Conservation (phyloP, 306 rosid species). For the Calophaca sinica region DNA sequence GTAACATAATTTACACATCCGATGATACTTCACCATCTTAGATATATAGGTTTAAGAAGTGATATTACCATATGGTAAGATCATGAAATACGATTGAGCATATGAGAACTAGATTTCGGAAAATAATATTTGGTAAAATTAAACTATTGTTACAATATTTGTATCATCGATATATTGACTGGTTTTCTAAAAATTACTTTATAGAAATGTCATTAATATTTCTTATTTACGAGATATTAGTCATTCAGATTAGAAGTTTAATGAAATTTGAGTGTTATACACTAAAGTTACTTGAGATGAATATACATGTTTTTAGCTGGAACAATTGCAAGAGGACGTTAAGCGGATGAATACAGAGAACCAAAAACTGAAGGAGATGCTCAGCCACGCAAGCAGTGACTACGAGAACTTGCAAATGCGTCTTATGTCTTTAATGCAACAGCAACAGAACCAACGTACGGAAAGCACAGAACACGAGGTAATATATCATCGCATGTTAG, state of each 20-base stretch:
- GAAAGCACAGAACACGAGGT: conserved; percentile 52
- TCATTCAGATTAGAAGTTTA: not conserved
- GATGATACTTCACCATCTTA: no score
- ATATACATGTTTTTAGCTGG: conserved; percentile 54
- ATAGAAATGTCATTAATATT: not conserved
- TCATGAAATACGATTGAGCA: no score
- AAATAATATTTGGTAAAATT: no score
- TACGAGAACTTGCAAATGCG: conserved; percentile 79
- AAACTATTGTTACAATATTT: no score
- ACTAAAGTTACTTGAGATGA: not conserved
- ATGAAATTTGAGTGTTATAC: not conserved
- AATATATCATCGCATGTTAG: not conserved
- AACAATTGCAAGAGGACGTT: conserved; percentile 70
- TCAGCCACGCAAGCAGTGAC: conserved; percentile 66
- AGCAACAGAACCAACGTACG: conserved; percentile 39
- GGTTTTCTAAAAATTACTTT: no score
- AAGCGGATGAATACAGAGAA: conserved; percentile 76
- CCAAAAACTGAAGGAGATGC: conserved; percentile 76
- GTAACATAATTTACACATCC: no score
- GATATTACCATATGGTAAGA: no score
- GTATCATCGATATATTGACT: no score
- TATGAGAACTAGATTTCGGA: no score
- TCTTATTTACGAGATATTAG: no score
- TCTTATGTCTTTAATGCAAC: conserved; percentile 63
- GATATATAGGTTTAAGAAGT: no score